Evolutionary conservation across 371 early-diverging fungal species (phyloP).

Genomic region (Entomophthora muscae): DNA sequence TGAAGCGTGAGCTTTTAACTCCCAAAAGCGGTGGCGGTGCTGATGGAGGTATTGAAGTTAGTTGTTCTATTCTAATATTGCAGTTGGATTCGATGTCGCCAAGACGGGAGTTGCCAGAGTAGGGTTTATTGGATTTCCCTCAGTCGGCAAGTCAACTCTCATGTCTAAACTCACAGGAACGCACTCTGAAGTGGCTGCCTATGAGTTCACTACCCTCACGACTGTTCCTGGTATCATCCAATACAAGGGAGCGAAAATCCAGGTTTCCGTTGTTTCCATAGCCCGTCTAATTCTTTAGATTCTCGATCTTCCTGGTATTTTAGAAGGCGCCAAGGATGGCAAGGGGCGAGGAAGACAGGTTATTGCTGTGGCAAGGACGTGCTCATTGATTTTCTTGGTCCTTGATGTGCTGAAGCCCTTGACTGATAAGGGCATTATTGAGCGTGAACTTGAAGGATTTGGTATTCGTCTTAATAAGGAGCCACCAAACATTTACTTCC

Average conservation of each 20-base stretch:
- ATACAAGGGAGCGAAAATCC: conserved; percentile 95
- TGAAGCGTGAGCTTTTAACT: conserved; percentile 80
- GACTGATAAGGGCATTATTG: conserved; percentile 86
- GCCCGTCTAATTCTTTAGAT: conserved; percentile 32
- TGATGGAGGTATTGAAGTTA: conserved; percentile 36
- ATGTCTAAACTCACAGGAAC: conserved; percentile 98
- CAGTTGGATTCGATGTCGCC: conserved; percentile 89
- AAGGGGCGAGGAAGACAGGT: conserved; percentile 98
- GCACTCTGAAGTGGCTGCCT: conserved; percentile 87
- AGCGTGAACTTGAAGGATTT: conserved; percentile 95
- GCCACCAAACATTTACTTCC: conserved; percentile 90
- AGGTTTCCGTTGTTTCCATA: conserved; percentile 48
- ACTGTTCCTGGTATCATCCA: conserved; percentile 92
- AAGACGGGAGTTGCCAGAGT: conserved; percentile 94
- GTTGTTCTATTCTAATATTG: background rate
- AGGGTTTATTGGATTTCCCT: conserved; percentile 89
- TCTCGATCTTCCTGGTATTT: conserved; percentile 79
- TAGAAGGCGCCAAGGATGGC: conserved; percentile 99
- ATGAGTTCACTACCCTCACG: conserved; percentile 99
- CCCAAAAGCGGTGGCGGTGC: conserved; percentile 70
- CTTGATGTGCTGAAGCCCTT: conserved; percentile 94
- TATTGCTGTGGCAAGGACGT: conserved; percentile 86
- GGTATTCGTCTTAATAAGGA: conserved; percentile 96
- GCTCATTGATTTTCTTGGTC: conserved; percentile 85
- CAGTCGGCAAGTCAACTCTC: conserved; percentile 93